Conservation (phyloP, 2,329 filamentous ascomycete genomes). For the Hypoxylon sp. region DNA sequence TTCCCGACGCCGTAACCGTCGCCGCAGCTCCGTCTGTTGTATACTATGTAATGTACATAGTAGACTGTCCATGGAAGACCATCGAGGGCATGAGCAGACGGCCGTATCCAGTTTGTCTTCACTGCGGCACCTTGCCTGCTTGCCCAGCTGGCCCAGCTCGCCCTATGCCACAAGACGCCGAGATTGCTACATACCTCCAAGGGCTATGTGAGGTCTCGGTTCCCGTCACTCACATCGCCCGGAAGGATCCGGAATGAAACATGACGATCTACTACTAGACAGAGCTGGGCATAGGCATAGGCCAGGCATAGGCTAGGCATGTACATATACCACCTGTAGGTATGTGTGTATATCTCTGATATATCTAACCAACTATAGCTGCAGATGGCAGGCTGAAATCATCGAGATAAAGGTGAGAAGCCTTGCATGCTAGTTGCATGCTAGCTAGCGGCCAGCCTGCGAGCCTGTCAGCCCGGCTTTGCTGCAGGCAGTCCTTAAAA, state of each 20-base stretch:
- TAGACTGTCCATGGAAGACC: slow-evolving; percentile 10
- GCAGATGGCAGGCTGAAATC: slow-evolving; percentile 13
- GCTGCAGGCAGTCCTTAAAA: slow-evolving; percentile 30
- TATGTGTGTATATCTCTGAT: too few relatives aligned
- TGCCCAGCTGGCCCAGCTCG: not conserved
- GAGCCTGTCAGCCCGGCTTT: too few relatives aligned
- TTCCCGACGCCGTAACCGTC: slow-evolving; percentile 5
- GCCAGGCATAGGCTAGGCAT: too few relatives aligned
- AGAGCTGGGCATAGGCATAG: not conserved
- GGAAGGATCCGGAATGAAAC: slow-evolving; percentile 8
- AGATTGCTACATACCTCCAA: not conserved
- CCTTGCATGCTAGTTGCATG: too few relatives aligned
- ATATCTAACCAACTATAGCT: too few relatives aligned
- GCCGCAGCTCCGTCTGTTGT: too few relatives aligned
- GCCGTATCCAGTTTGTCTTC: not conserved
- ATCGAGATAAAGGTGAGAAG: slow-evolving; percentile 14
- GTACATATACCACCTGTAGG: too few relatives aligned
- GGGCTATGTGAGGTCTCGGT: not conserved
- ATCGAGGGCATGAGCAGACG: slow-evolving; percentile 9
- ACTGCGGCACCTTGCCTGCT: not conserved
- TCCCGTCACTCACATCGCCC: not conserved
- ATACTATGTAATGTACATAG: too few relatives aligned
- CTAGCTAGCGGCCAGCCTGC: too few relatives aligned
- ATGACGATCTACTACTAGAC: not conserved
- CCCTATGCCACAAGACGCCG: not conserved